These are phyloP conservation scores for Colletotrichum kahawae DNA, from an alignment of 2,329 filamentous ascomycete species.

Conservation along the genomic window DNA sequence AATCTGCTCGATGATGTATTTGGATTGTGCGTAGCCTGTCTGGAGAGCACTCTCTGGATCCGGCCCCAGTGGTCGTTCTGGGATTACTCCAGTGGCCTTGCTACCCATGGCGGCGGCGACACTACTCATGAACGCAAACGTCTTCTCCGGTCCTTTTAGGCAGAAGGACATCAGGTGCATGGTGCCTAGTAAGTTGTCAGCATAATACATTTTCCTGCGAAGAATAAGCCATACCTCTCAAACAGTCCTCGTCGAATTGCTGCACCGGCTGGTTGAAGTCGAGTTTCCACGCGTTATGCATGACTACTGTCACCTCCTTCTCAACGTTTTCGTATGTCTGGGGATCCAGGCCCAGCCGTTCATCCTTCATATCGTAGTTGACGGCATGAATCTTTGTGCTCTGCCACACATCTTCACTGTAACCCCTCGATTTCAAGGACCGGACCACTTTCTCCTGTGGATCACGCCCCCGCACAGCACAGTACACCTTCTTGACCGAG, in stretches of 20 bases:
- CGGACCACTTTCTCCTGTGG: not conserved
- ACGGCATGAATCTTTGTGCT: not conserved
- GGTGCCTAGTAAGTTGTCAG: not conserved
- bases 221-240: not conserved
- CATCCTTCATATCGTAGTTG: not conserved
- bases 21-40: conserved; percentile 12
- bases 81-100: not conserved
- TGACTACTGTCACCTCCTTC: not conserved
- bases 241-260: not conserved
- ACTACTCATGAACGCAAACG: conserved; percentile 9
- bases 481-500: not conserved
- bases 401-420: not conserved
- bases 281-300: conserved; percentile 15
- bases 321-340: not conserved
- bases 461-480: not conserved
- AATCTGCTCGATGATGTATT: conserved; percentile 3
- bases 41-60: not conserved
- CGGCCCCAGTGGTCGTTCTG: not conserved
- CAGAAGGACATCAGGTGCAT: not conserved
- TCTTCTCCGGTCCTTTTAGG: not conserved
- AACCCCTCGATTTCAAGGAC: not conserved
- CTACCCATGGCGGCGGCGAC: conserved; percentile 11
- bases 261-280: conserved; percentile 14
- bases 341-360: not conserved
- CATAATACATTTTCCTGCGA: fast-evolving